Conservation (phyloP, 169 alveolate species). For the Cryptosporidium parvum region DNA sequence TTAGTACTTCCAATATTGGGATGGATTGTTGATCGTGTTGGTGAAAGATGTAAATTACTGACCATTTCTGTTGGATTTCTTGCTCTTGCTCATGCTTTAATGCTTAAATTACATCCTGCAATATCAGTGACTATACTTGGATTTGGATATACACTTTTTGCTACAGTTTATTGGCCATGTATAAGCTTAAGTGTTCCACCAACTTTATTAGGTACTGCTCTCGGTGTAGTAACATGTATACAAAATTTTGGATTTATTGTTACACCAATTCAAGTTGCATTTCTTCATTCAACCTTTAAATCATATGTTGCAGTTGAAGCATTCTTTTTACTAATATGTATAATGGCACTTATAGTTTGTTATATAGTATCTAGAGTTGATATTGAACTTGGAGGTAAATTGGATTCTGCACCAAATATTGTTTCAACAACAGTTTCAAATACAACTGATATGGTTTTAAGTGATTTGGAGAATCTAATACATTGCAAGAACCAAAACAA, state of each 20-base stretch:
- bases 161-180: slow-evolving; percentile 75
- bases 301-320: slow-evolving; percentile 65
- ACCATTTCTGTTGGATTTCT: slow-evolving; percentile 69
- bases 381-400: slow-evolving; percentile 54
- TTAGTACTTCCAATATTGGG: slow-evolving; percentile 69
- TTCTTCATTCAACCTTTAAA: slow-evolving; percentile 61
- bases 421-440: neutral
- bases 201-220: slow-evolving; percentile 66
- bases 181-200: slow-evolving; percentile 73
- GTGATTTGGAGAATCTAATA: slow-evolving; percentile 13
- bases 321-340: slow-evolving; percentile 45
- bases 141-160: slow-evolving; percentile 72
- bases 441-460: slow-evolving; percentile 1
- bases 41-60: slow-evolving; percentile 62
- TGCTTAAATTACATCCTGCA: slow-evolving; percentile 73
- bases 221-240: slow-evolving; percentile 69
- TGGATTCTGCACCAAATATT: slow-evolving; percentile 39
- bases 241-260: slow-evolving; percentile 69
- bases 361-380: slow-evolving; percentile 39
- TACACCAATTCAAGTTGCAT: slow-evolving; percentile 72
- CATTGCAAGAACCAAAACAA: neutral
- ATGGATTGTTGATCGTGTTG: slow-evolving; percentile 75
- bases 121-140: slow-evolving; percentile 70
- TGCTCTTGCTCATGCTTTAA: slow-evolving; percentile 60
- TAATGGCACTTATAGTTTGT: slow-evolving; percentile 67